Evolutionary conservation across 805 yeast genomes (phyloP).

Genomic region (Saccharomycopsis fodiens): DNA sequence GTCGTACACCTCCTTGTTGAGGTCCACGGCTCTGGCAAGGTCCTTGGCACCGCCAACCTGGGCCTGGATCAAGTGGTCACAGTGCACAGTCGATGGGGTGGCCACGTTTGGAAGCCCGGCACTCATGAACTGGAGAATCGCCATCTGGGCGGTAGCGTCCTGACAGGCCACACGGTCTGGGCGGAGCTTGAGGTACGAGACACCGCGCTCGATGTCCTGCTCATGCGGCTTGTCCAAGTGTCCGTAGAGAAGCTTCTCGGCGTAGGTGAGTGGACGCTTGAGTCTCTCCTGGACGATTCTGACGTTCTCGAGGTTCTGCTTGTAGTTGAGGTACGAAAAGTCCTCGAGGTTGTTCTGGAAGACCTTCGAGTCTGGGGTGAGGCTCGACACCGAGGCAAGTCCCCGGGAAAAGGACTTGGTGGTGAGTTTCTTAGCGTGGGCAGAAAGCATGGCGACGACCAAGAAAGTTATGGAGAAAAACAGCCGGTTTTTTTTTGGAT

Average conservation of each 20-base stretch:
- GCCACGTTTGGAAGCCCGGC: conserved; percentile 83
- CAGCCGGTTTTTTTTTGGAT: neutral
- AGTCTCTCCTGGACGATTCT: conserved; percentile 76
- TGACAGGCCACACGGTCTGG: conserved; percentile 99
- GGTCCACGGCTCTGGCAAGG: conserved; percentile 68
- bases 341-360: conserved; percentile 74
- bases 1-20: conserved; percentile 93
- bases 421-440: neutral
- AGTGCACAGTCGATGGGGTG: conserved; percentile 94
- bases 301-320: conserved; percentile 82
- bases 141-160: conserved; percentile 99
- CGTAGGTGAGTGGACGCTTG: conserved; percentile 83
- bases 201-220: conserved; percentile 68
- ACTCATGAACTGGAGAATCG: conserved; percentile 96
- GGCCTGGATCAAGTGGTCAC: conserved; percentile 97
- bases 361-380: conserved; percentile 65
- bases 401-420: conserved; percentile 26
- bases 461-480: neutral
- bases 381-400: conserved; percentile 32
- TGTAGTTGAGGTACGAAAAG: conserved; percentile 84
- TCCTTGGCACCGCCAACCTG: conserved; percentile 86
- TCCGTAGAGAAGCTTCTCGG: conserved; percentile 90
- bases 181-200: conserved; percentile 80
- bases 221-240: conserved; percentile 85
- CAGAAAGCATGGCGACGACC: neutral